These are phyloP conservation scores for Lyophyllum decastes DNA, from an alignment of 768 basidiomycete species.

Conservation along the genomic window DNA sequence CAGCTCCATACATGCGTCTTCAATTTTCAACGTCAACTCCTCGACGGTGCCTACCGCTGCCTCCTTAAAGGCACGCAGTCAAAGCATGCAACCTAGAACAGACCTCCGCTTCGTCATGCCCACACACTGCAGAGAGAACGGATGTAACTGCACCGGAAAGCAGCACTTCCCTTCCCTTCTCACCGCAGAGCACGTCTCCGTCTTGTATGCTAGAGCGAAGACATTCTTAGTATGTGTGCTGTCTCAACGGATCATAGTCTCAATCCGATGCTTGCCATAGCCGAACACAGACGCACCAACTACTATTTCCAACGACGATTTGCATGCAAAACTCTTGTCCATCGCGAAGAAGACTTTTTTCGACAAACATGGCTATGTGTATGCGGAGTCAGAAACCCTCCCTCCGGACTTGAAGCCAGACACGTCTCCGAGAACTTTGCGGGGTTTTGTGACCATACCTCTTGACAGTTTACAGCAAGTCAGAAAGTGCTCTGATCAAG, in stretches of 20 bases:
- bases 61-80: background rate
- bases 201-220: background rate
- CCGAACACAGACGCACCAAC: too few relatives aligned
- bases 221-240: background rate
- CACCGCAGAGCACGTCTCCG: background rate
- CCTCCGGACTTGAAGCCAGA: background rate
- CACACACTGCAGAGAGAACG: background rate
- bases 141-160: background rate
- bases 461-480: background rate
- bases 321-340: background rate
- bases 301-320: too few relatives aligned
- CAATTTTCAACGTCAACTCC: too few relatives aligned
- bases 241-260: too few relatives aligned
- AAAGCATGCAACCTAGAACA: too few relatives aligned
- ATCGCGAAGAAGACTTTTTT: background rate
- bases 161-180: background rate
- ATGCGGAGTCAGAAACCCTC: background rate
- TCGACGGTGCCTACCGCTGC: too few relatives aligned
- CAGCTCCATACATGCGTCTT: background rate
- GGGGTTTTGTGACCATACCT: background rate
- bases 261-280: too few relatives aligned
- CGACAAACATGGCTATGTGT: background rate
- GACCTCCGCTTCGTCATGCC: too few relatives aligned
- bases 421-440: background rate
- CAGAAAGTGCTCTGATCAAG: background rate